Conservation (phyloP, 306 rosid species). For the Mucuna pruriens region DNA sequence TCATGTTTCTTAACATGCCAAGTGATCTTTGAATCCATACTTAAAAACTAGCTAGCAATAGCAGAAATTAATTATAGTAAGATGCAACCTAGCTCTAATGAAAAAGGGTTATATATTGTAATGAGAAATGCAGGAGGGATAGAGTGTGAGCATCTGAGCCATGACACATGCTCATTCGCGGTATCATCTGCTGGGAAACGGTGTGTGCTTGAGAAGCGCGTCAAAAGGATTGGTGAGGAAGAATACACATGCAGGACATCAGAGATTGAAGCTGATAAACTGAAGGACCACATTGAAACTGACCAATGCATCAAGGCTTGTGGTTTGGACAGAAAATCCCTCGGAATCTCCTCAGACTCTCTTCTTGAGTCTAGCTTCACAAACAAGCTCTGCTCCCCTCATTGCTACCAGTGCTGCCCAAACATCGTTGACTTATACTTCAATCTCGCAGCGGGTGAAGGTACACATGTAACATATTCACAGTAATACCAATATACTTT, state of each 20-base stretch:
- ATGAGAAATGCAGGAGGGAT: slow-evolving; percentile 48
- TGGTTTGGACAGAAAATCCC: slow-evolving; percentile 66
- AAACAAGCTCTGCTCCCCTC: slow-evolving; percentile 68
- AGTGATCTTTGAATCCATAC: no score
- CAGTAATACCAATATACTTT: no score
- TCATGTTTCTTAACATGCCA: background rate
- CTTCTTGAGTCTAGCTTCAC: slow-evolving; percentile 73
- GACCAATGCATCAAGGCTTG: slow-evolving; percentile 71
- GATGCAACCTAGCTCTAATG: no score
- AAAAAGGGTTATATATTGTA: no score
- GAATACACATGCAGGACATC: slow-evolving; percentile 75
- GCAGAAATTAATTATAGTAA: no score
- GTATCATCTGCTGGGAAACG: slow-evolving; percentile 71
- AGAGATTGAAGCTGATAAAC: slow-evolving; percentile 70
- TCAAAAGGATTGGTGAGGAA: slow-evolving; percentile 68
- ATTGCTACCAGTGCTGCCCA: slow-evolving; percentile 67
- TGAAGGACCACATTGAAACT: slow-evolving; percentile 66
- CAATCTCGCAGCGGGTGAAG: slow-evolving; percentile 93
- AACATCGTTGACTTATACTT: slow-evolving; percentile 79
- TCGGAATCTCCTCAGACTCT: slow-evolving; percentile 80
- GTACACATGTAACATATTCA: slow-evolving; percentile 43
- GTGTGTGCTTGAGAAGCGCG: slow-evolving; percentile 78
- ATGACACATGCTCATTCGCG: slow-evolving; percentile 70
- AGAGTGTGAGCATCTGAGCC: slow-evolving; percentile 63
- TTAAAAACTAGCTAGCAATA: no score